Percentiles rank a stretch among this genome's conserved stretches.
Conservation (phyloP, 1,284 basidiomycete genomes). For the Austroboletus novae-zelandiae region DNA sequence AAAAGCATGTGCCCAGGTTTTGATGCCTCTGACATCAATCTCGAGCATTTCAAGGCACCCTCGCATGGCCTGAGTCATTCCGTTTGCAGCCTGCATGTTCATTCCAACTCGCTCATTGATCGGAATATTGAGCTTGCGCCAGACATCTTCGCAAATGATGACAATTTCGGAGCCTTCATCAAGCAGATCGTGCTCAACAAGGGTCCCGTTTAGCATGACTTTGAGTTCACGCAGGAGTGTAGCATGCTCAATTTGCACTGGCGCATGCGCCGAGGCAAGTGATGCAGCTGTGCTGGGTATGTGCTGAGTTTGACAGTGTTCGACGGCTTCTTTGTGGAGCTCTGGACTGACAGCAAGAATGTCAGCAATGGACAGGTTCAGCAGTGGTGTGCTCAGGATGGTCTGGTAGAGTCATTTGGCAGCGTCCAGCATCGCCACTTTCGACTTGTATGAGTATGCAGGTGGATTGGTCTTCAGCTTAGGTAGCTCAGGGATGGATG, state of each 20-base stretch:
- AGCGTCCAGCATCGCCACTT: not conserved
- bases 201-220: not conserved
- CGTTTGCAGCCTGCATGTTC: conserved; percentile 23
- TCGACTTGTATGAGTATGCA: conserved; percentile 9
- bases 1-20: conserved; percentile 20
- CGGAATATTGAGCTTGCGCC: not conserved
- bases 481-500: not conserved
- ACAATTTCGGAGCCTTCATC: conserved; percentile 13
- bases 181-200: not conserved
- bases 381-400: conserved; percentile 8
- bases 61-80: conserved; percentile 3
- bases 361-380: conserved; percentile 9
- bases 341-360: conserved; percentile 16
- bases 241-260: conserved; percentile 1
- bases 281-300: not conserved
- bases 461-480: not conserved
- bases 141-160: conserved; percentile 2
- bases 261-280: not conserved
- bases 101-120: not conserved
- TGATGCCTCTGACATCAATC: conserved; percentile 11
- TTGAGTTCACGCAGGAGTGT: not conserved
- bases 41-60: conserved; percentile 15
- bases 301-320: conserved; percentile 4
- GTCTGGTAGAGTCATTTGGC: not conserved
- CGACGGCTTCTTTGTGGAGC: conserved; percentile 9